A percentile compares a stretch with the other conserved stretches of the same genome.
phyloP scores from a whole-genome alignment of 208 protist genomes.

The Trypanosoma brucei region DNA sequence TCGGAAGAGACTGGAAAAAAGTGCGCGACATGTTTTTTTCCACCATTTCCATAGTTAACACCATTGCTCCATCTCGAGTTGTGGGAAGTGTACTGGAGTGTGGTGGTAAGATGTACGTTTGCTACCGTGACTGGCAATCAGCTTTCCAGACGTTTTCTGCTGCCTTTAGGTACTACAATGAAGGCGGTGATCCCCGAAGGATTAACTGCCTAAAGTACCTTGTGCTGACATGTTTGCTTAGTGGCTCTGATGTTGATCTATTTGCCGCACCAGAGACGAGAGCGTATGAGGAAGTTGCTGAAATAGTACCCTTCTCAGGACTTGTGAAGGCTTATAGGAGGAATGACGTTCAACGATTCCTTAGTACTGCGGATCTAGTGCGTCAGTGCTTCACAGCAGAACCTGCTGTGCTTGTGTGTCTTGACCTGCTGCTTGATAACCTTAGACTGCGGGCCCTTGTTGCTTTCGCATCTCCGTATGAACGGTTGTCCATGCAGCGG shows the following conservation, averaged over 20 bases:
- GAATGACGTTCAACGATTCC: conserved; percentile 82
- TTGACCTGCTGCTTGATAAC: conserved; percentile 88
- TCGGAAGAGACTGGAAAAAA: conserved; percentile 62
- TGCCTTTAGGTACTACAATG: conserved; percentile 92
- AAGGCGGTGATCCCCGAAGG: conserved; percentile 72
- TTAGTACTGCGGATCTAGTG: conserved; percentile 40
- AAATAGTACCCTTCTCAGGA: conserved; percentile 90
- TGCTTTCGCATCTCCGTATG: conserved; percentile 88
- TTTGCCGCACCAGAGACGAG: conserved; percentile 92
- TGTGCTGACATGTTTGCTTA: conserved; percentile 90
- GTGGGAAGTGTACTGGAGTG: conserved; percentile 91
- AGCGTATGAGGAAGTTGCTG: conserved; percentile 77
- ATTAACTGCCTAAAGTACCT: conserved; percentile 92
- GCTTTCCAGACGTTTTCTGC: conserved; percentile 92
- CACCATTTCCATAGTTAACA: conserved; percentile 30
- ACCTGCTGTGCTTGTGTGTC: conserved; percentile 83
- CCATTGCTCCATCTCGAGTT: conserved; percentile 88
- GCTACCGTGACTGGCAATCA: conserved; percentile 82
- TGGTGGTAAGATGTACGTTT: conserved; percentile 81
- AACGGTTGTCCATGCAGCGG: conserved; percentile 41
- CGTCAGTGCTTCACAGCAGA: conserved; percentile 65
- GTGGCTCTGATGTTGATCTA: conserved; percentile 77
- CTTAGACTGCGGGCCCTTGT: conserved; percentile 91
- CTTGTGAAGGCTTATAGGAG: conserved; percentile 72
- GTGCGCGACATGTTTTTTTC: conserved; percentile 45